phyloP scores from a whole-genome alignment of 202 grass and related monocot species.

The Brachypodium distachyon region DNA sequence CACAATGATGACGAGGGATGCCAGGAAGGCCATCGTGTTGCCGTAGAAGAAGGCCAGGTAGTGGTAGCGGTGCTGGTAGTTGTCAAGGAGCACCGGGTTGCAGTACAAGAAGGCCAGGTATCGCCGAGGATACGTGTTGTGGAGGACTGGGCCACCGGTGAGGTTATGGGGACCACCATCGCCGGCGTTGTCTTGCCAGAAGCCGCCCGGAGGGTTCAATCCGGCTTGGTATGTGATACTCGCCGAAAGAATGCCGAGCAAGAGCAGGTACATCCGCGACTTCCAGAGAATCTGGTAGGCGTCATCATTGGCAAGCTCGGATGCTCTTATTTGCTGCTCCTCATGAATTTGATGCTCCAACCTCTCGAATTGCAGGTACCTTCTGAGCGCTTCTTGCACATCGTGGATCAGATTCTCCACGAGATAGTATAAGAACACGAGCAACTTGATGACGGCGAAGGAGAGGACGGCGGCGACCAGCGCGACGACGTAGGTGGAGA shows the following conservation, averaged over 20 bases:
- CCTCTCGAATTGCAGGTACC: neutral
- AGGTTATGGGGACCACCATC: neutral
- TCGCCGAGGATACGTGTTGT: no score
- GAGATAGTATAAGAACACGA: neutral
- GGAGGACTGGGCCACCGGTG: no score
- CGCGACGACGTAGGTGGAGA: slow-evolving; percentile 1
- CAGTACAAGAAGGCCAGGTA: slow-evolving; percentile 41
- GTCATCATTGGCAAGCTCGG: neutral
- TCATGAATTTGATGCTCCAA: neutral
- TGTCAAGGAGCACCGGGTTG: slow-evolving; percentile 36
- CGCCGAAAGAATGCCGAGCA: slow-evolving; percentile 31
- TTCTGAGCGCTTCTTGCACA: neutral
- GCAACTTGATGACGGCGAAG: neutral
- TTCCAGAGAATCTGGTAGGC: slow-evolving; percentile 4
- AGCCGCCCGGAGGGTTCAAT: slow-evolving; percentile 26
- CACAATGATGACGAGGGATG: slow-evolving; percentile 37
- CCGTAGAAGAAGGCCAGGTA: slow-evolving; percentile 40
- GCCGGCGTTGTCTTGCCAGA: neutral
- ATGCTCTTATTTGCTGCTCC: neutral
- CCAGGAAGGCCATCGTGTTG: slow-evolving; percentile 32
- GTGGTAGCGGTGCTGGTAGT: slow-evolving; percentile 1
- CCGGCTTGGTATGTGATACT: slow-evolving; percentile 37
- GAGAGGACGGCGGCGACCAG: slow-evolving; percentile 4
- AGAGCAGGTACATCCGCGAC: slow-evolving; percentile 32
- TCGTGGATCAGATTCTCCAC: neutral